Evolutionary conservation across 441 rosid genomes (phyloP), one percentile per base, ranked within the genome.

Genomic region (Heliophila coronopifolia): DNA sequence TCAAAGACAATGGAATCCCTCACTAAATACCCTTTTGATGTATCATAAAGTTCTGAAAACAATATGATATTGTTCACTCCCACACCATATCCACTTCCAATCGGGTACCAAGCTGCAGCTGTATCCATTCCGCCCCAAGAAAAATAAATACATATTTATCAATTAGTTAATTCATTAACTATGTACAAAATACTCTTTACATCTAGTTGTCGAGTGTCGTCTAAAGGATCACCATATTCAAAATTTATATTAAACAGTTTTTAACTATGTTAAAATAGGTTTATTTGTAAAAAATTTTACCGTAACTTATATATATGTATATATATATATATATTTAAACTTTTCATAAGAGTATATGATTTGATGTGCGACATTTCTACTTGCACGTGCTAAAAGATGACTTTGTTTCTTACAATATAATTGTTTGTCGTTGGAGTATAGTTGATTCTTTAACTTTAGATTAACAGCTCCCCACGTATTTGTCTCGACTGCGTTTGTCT

Each of bases 61-160:
- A 13, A 8, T 45, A 65, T 65, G 19, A 65, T 65, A 23, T 13
- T 65, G 65, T 65, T 31, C 30, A 45, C 65, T 45, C 60, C 70
- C 31, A 58, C 59, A 31, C 60, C 65, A 31, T 51, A 58, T 18
- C 4, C 70, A 0, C 22, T 24, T 8, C 59, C 3, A 32, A 45
- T 38, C 3, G 65, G 50, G 13, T 51, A 65, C 70, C 70, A 65
- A 58, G 59, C 63, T 7, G 55, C 65, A 24, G 49, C 65, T 65
- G 32, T 16, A 59, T n/a, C 15, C 4, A 26, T 15, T 14, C 8
- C 26, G 7, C 44, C 17, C n/a, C 5, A 14, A 44, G 8, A 2
- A 8, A 19, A 15, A 9, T 17, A n/a, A 19, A 42, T 0, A 30
- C 9, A 27, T 3, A 3, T 3, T 13, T 7, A 14, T 14, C 7